Conservation (phyloP, 2,329 filamentous ascomycete species). For the Aspergillus ochraceoroseus region DNA sequence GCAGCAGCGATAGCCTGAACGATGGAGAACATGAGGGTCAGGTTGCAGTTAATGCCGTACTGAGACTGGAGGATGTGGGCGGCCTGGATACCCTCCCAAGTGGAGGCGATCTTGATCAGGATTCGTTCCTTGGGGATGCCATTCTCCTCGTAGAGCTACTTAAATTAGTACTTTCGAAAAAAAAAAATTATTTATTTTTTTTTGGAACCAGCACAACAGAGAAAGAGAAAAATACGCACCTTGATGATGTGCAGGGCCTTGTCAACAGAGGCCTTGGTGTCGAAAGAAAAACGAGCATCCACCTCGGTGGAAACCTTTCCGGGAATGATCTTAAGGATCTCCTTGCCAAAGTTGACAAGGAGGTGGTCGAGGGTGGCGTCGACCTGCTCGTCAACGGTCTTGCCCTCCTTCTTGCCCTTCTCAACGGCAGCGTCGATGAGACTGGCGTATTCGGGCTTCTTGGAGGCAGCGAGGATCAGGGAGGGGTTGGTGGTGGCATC, state of each 20-base stretch:
- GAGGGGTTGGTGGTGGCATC: slow-evolving; percentile 99
- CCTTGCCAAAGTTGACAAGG: slow-evolving; percentile 94
- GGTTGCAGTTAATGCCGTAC: slow-evolving; percentile 96
- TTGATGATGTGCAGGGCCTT: slow-evolving; percentile 98
- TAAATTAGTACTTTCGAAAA: background rate
- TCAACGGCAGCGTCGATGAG: slow-evolving; percentile 80
- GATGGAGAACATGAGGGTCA: slow-evolving; percentile 97
- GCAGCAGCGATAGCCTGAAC: slow-evolving; percentile 93
- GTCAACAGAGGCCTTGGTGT: slow-evolving; percentile 82
- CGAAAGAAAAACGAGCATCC: slow-evolving; percentile 91
- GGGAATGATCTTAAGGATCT: slow-evolving; percentile 94
- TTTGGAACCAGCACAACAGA: background rate
- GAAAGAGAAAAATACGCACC: slow-evolving; percentile 47
- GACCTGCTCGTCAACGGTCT: slow-evolving; percentile 70
- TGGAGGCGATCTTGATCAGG: slow-evolving; percentile 98
- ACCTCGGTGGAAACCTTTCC: slow-evolving; percentile 99
- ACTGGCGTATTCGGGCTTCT: slow-evolving; percentile 93
- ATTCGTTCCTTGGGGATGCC: slow-evolving; percentile 91
- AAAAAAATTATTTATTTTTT: no score
- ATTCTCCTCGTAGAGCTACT: slow-evolving; percentile 84
- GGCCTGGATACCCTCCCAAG: slow-evolving; percentile 99
- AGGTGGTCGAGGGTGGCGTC: slow-evolving; percentile 88
- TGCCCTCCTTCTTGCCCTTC: slow-evolving; percentile 73
- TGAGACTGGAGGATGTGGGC: slow-evolving; percentile 93
- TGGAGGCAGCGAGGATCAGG: slow-evolving; percentile 93